phyloP scores from a whole-genome alignment of 2,329 filamentous ascomycete species.

The Aspergillus ruber region DNA sequence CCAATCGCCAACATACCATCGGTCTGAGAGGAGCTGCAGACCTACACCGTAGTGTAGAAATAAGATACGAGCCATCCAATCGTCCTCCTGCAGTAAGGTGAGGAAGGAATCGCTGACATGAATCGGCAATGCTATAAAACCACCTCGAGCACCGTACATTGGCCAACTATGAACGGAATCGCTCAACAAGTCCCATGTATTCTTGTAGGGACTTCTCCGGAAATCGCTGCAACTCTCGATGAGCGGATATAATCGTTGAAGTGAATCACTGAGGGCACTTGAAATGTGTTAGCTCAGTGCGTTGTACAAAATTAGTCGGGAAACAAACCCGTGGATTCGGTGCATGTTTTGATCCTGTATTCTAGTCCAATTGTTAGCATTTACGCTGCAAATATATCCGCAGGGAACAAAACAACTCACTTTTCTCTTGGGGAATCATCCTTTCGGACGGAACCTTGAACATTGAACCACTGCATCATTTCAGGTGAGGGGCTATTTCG shows the following conservation, averaged over 20 bases:
- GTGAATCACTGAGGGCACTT: slow-evolving; percentile 21
- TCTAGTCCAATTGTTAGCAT: not conserved
- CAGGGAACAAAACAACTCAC: not conserved
- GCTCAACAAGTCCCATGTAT: slow-evolving; percentile 20
- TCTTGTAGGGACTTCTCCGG: slow-evolving; percentile 13
- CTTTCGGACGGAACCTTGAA: slow-evolving; percentile 13
- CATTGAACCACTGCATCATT: slow-evolving; percentile 7
- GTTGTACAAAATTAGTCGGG: not conserved
- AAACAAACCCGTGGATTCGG: not conserved
- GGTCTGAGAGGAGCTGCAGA: slow-evolving; percentile 26
- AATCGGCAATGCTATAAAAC: slow-evolving; percentile 25
- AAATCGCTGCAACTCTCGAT: slow-evolving; percentile 12
- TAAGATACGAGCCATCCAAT: slow-evolving; percentile 25
- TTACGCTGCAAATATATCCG: not conserved
- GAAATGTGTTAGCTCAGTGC: too few species aligned
- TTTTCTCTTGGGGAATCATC: not conserved
- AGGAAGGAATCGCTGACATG: slow-evolving; percentile 22
- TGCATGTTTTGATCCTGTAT: not conserved
- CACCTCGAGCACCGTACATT: slow-evolving; percentile 20
- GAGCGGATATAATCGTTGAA: slow-evolving; percentile 10
- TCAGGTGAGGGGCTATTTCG: slow-evolving; percentile 2
- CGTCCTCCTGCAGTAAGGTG: slow-evolving; percentile 18
- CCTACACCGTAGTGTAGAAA: slow-evolving; percentile 26
- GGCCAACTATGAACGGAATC: slow-evolving; percentile 24
- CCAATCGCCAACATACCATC: slow-evolving; percentile 29